These are phyloP conservation scores for Apostasia ramifera DNA, from an alignment of 106 monocot genomes.

Conservation along the genomic window DNA sequence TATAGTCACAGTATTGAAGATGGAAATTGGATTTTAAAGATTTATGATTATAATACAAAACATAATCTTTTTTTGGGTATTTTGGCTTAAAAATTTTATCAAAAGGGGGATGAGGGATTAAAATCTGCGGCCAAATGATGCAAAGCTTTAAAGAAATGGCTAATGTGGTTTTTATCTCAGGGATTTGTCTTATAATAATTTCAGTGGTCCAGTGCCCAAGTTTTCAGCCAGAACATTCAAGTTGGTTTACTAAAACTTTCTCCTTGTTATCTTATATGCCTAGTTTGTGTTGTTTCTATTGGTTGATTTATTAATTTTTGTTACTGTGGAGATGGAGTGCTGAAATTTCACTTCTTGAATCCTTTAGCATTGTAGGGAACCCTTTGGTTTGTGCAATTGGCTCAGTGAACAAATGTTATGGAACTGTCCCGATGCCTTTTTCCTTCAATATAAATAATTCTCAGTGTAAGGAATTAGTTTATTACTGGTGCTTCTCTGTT, in stretches of 20 bases:
- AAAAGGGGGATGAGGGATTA: too few relatives aligned
- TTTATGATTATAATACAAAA: too few relatives aligned
- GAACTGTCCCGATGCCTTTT: conserved; percentile 19
- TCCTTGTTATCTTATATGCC: neutral
- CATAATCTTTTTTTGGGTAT: too few relatives aligned
- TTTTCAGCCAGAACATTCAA: conserved; percentile 52
- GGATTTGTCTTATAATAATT: conserved; percentile 60
- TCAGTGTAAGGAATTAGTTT: conserved; percentile 10
- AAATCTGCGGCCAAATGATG: too few relatives aligned
- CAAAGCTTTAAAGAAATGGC: neutral
- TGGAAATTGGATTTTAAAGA: too few relatives aligned
- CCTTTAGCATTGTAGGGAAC: conserved; percentile 25
- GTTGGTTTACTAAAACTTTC: conserved; percentile 13
- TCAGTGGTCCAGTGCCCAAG: conserved; percentile 46
- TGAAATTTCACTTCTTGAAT: conserved; percentile 4
- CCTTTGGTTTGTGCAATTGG: conserved; percentile 29
- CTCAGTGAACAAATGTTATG: conserved; percentile 17
- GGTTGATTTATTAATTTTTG: neutral
- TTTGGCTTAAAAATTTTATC: too few relatives aligned
- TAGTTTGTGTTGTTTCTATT: neutral
- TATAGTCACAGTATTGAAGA: too few relatives aligned
- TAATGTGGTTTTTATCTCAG: conserved; percentile 19
- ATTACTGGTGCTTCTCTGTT: neutral
- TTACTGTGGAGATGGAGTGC: neutral
- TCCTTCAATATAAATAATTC: conserved; percentile 23